Evolutionary conservation across 2,329 filamentous ascomycete species (phyloP).

Genomic region (Thielaviopsis punctulata): DNA sequence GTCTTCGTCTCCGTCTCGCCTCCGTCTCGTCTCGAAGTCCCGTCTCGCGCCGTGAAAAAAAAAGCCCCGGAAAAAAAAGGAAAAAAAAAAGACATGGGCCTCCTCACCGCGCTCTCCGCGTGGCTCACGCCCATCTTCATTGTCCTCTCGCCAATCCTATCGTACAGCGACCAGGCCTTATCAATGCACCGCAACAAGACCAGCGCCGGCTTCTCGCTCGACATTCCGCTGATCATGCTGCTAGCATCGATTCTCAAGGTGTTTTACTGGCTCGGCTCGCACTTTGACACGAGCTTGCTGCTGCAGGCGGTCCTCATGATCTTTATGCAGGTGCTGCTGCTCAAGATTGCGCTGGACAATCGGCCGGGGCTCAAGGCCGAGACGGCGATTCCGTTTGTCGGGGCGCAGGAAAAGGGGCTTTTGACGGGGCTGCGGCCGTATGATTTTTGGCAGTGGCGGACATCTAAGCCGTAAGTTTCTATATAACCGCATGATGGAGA

Average conservation of each 20-base stretch:
- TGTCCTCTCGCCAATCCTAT: constrained; percentile 44
- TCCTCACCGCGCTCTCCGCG: constrained; percentile 33
- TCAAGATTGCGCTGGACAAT: constrained; percentile 53
- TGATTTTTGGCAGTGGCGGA: constrained; percentile 71
- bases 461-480: constrained; percentile 41
- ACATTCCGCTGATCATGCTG: constrained; percentile 57
- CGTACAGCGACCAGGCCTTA: constrained; percentile 47
- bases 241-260: constrained; percentile 49
- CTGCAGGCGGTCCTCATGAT: constrained; percentile 51
- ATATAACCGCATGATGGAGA: too few relatives aligned
- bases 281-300: constrained; percentile 45
- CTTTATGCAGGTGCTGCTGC: constrained; percentile 40
- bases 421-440: constrained; percentile 41
- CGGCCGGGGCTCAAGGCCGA: constrained; percentile 44
- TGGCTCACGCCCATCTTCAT: constrained; percentile 46
- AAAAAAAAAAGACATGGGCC: constrained; percentile 17
- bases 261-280: constrained; percentile 52
- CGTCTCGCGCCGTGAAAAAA: constrained; percentile 1
- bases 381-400: constrained; percentile 42
- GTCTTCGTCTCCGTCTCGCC: too few relatives aligned
- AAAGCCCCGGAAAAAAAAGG: neutral
- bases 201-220: constrained; percentile 51
- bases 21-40: too few relatives aligned
- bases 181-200: constrained; percentile 47
- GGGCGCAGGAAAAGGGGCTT: constrained; percentile 15